Evolutionary conservation across 768 basidiomycete species (phyloP), one percentile per base, ranked within the genome.

Genomic region (Thelephora aurantiotincta): DNA sequence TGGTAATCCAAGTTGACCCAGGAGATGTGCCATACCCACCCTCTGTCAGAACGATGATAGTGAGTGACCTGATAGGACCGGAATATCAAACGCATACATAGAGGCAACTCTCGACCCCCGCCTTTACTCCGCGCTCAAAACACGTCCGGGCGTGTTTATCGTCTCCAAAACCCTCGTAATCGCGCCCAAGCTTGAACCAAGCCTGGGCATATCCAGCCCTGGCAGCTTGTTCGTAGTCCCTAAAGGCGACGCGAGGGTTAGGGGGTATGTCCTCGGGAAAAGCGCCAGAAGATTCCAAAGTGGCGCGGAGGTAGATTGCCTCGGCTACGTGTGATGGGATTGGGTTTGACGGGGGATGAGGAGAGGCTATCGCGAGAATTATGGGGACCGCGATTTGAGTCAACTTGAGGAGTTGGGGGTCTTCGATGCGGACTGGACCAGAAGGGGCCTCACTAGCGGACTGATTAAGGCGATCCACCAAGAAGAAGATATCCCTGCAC

Each of bases 171-270:
- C 77, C 79, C 65, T 97, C 93, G 58, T 97, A 96, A 51, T 94
- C 93, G 14, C 90, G 68, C 0, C 89, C 94, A 0, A 97, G 72
- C 20, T 82, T 73, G 66, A 92, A 96, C 93, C 94, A 97, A 0
- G 88, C 88, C n/a, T 74, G 66, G 2, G 71, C 65, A 52, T 78
- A 83, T 0, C 93, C 92, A 0, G 72, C 76, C 20, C 85, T 70
- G 0, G 91, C 93, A 2, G 88, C 79, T 1, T 69, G 66, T 59
- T 97, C 93, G 56, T 86, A 96, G 58, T 92, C 90, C 19, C 88
- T 72, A 66, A 98, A 98, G 1, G 94, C 91, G 6, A 71, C 57
- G 4, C 87, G 72, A 1, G 83, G 82, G 57, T 86, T 86, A 49
- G 74, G 75, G 0, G 68, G 68, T 18, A 85, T 55, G 51, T 74